phyloP scores from a whole-genome alignment of 2,329 filamentous ascomycete species.

The Penicillium sp. region DNA sequence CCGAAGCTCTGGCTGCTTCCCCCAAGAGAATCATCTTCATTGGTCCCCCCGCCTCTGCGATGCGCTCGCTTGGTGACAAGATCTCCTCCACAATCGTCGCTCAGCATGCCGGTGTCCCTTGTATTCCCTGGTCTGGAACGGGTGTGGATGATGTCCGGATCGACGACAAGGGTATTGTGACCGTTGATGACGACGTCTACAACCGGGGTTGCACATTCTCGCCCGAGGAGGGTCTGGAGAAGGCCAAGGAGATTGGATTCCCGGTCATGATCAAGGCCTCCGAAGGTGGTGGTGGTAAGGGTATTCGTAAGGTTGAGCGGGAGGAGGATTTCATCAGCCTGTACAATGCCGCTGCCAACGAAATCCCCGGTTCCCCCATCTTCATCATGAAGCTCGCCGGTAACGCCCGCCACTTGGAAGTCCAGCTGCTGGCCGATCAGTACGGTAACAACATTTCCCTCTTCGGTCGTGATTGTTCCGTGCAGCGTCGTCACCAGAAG shows the following conservation, averaged over 20 bases:
- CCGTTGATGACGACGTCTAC: constrained; percentile 77
- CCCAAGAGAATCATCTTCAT: constrained; percentile 99
- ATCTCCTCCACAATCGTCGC: constrained; percentile 99
- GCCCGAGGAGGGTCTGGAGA: constrained; percentile 78
- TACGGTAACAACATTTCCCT: constrained; percentile 99
- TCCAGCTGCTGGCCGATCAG: constrained; percentile 93
- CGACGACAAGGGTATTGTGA: constrained; percentile 78
- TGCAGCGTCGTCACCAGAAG: constrained; percentile 96
- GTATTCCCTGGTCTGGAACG: constrained; percentile 98
- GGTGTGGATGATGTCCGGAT: constrained; percentile 74
- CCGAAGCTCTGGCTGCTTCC: constrained; percentile 88
- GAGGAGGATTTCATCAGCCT: constrained; percentile 77
- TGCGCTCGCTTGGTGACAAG: constrained; percentile 98
- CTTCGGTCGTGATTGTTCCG: constrained; percentile 96
- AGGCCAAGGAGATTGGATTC: constrained; percentile 86
- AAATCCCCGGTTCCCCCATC: constrained; percentile 96
- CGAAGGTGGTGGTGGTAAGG: constrained; percentile 96
- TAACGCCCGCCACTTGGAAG: constrained; percentile 91
- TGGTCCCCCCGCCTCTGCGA: constrained; percentile 90
- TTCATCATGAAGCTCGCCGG: constrained; percentile 99
- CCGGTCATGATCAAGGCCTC: constrained; percentile 99
- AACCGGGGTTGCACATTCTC: constrained; percentile 82
- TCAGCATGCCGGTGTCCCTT: constrained; percentile 89
- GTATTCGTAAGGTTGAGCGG: constrained; percentile 85
- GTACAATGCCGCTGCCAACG: constrained; percentile 91